phyloP scores from a whole-genome alignment of 2,329 filamentous ascomycete species.

The Colletotrichum tropicicola region DNA sequence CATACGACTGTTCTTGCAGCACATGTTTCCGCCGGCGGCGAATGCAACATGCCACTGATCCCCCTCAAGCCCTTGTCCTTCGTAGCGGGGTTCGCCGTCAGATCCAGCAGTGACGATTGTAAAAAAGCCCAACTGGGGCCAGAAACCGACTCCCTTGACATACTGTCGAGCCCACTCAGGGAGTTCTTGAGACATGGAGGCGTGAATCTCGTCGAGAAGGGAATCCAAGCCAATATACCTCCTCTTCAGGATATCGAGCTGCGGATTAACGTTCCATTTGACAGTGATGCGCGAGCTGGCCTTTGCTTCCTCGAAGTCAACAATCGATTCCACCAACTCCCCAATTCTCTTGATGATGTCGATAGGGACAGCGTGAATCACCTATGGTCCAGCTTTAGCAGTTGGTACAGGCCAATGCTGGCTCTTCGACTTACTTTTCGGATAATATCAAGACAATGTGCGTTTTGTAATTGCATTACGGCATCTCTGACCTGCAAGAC shows the following conservation, averaged over 20 bases:
- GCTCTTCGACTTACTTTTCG: conserved; percentile 53
- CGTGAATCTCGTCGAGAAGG: conserved; percentile 74
- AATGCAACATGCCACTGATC: conserved; percentile 84
- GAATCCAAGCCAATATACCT: conserved; percentile 81
- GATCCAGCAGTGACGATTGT: conserved; percentile 66
- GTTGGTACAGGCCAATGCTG: not conserved
- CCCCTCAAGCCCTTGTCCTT: conserved; percentile 63
- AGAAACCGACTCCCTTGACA: conserved; percentile 82
- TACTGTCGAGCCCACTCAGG: conserved; percentile 65
- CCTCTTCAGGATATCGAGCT: conserved; percentile 81
- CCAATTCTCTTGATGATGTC: conserved; percentile 72
- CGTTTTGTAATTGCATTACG: conserved; percentile 65
- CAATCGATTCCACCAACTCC: conserved; percentile 73
- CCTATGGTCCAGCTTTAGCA: conserved; percentile 44
- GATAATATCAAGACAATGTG: conserved; percentile 59
- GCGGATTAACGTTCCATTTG: conserved; percentile 72
- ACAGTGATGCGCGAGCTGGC: conserved; percentile 78
- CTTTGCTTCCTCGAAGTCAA: conserved; percentile 83
- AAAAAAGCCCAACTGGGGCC: conserved; percentile 91
- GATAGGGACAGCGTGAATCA: conserved; percentile 68
- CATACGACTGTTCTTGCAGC: conserved; percentile 90
- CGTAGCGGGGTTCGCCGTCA: conserved; percentile 68
- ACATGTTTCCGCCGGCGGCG: conserved; percentile 73
- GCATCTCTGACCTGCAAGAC: conserved; percentile 74
- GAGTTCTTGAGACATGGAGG: conserved; percentile 68